Percentiles rank a stretch among this genome's conserved stretches.
Conservation (phyloP, 306 rosid genomes). For the Malus fusca region DNA sequence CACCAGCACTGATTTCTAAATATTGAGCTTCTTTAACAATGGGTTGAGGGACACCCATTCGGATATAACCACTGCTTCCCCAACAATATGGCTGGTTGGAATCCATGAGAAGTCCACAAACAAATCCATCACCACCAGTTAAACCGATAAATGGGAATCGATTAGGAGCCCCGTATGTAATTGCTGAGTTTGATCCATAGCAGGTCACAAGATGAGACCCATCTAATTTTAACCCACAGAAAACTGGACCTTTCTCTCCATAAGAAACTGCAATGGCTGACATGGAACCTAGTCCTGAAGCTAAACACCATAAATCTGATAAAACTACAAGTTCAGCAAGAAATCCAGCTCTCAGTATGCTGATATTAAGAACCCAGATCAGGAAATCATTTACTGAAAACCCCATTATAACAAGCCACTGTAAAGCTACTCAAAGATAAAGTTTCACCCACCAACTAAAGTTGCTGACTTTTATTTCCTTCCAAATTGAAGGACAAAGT, state of each 20-base stretch:
- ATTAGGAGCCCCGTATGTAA: constrained; percentile 63
- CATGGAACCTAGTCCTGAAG: constrained; percentile 84
- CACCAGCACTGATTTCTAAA: constrained; percentile 88
- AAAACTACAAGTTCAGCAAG: constrained; percentile 32
- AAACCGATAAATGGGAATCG: constrained; percentile 64
- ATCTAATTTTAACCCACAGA: constrained; percentile 75
- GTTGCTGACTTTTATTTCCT: background rate
- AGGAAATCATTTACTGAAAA: constrained; percentile 18
- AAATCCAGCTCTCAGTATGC: constrained; percentile 25
- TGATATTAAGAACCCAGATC: constrained; percentile 29
- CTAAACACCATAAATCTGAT: constrained; percentile 35
- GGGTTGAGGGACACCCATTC: constrained; percentile 89
- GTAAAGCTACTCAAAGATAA: background rate
- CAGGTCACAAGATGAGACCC: constrained; percentile 83
- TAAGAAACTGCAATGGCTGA: constrained; percentile 78
- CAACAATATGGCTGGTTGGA: constrained; percentile 87
- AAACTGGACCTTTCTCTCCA: constrained; percentile 77
- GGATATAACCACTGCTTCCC: constrained; percentile 68
- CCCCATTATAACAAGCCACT: constrained; percentile 30
- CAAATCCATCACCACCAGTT: constrained; percentile 83
- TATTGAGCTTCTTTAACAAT: constrained; percentile 59
- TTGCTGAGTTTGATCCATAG: constrained; percentile 72
- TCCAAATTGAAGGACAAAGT: background rate
- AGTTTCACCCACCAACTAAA: background rate
- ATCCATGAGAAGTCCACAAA: constrained; percentile 77